Evolutionary conservation across 148 eudicot genomes (phyloP), one percentile per base, ranked within the genome.

Genomic region (Diospyros kaki): DNA sequence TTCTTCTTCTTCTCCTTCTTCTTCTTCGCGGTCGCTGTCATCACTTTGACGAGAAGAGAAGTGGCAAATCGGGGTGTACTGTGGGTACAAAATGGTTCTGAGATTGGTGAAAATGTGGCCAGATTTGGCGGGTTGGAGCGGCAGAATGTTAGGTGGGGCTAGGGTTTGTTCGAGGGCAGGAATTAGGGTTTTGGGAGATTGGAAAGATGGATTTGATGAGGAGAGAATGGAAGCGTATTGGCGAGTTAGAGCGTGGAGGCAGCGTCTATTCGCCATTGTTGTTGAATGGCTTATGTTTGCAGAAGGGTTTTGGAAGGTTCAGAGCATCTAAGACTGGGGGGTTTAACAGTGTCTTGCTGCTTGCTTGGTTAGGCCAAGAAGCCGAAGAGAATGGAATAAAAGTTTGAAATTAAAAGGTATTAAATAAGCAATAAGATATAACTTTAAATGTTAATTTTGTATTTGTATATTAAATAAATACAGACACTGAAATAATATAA

Each of bases 261-360:
- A 77, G 9, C 89, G 81, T 48, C 85, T 64, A 69, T 68, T 79
- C 83, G 87, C 89, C 89, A 86, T 86, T 77, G 82, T 68, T 75
- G 66, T 13, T 52, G 8, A 15, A 48, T 52, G 51, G 62, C 64
- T 81, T 3, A 51, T 9, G 12, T 41, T 52, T 6, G 51, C 52
- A 46, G 53, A 66, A 60, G 64, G 6, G 38, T 28, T 4, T 17
- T 17, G 3, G 4, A 56, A 3, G 3, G 12, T 3, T 10, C 4
- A 14, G 14, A 10, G 17, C 12, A 11, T 4, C 17, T 2, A 10
- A 15, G 1, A 6, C 4, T 28, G 28, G 28, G 28, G 28, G 28
- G 28, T 28, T 28, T 28, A 28, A 28, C 4, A 68, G 71, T 41
- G 56, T 68, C 17, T 66, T 66, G 45, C 69, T 42, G 39, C 38